These are phyloP conservation scores for Suillus variegatus DNA, from an alignment of 768 basidiomycete genomes.

Conservation along the genomic window DNA sequence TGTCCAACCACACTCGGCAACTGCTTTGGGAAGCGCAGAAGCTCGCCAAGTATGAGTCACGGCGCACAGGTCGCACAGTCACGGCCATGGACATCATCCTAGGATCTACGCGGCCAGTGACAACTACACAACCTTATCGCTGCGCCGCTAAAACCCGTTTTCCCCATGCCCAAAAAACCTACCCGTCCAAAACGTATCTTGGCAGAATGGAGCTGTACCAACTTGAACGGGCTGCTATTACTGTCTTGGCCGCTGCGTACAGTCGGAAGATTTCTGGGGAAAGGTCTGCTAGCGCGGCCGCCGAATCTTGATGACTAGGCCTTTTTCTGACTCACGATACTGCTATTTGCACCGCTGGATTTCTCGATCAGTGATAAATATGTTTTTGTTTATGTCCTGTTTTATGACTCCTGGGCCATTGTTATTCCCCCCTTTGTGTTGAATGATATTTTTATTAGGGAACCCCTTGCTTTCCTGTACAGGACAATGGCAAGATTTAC, in stretches of 20 bases:
- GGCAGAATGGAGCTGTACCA: constrained; percentile 38
- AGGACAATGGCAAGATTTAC: not conserved
- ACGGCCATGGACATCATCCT: constrained; percentile 52
- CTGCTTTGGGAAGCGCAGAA: constrained; percentile 33
- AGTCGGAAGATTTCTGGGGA: constrained; percentile 39
- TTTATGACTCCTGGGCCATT: not conserved
- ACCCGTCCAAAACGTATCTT: constrained; percentile 28
- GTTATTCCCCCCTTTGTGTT: not conserved
- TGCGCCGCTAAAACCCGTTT: constrained; percentile 9
- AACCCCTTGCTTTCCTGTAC: not conserved
- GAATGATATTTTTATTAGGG: not conserved
- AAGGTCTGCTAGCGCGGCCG: constrained; percentile 42
- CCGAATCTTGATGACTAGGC: constrained; percentile 21
- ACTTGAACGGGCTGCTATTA: constrained; percentile 36
- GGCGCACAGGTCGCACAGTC: constrained; percentile 32
- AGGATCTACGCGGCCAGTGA: constrained; percentile 32
- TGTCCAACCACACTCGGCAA: constrained; percentile 12
- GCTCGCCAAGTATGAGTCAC: constrained; percentile 28
- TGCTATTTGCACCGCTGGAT: not conserved
- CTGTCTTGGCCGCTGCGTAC: constrained; percentile 9
- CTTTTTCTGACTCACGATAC: not conserved
- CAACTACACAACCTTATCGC: constrained; percentile 1
- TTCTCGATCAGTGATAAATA: not conserved
- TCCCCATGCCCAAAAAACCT: constrained; percentile 16
- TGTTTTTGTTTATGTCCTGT: not conserved